These are phyloP conservation scores for Penicillium sp. DNA, from an alignment of 2,329 filamentous ascomycete genomes.

Conservation along the genomic window DNA sequence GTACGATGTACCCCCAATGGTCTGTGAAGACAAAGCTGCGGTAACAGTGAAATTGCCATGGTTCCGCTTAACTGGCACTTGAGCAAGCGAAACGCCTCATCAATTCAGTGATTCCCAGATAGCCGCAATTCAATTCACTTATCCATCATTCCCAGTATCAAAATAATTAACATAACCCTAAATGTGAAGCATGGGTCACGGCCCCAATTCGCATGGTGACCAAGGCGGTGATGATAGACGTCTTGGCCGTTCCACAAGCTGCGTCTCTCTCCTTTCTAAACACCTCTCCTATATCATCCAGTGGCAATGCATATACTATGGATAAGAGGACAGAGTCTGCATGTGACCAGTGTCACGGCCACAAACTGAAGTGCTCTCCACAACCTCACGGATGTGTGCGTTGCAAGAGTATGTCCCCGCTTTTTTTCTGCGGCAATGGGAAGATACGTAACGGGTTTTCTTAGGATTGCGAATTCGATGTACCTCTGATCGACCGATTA, in stretches of 20 bases:
- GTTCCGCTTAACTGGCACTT: background rate
- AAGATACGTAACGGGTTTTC: background rate
- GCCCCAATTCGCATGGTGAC: background rate
- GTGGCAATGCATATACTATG: background rate
- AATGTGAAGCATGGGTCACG: background rate
- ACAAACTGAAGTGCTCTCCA: slow-evolving; percentile 7
- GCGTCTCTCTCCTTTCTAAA: background rate
- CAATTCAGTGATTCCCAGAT: background rate
- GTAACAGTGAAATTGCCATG: too few species aligned
- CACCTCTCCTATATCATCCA: background rate
- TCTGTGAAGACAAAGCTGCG: too few species aligned
- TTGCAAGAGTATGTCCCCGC: slow-evolving; percentile 4
- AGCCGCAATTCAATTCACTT: background rate
- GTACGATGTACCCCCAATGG: too few species aligned
- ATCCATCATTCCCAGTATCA: background rate
- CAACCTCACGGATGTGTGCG: slow-evolving; percentile 4
- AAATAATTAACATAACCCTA: background rate
- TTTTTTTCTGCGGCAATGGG: background rate
- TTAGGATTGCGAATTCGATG: slow-evolving; percentile 4
- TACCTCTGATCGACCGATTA: slow-evolving; percentile 2
- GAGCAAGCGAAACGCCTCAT: background rate
- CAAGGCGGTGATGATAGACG: background rate
- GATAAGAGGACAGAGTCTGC: slow-evolving; percentile 1
- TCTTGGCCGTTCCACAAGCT: background rate
- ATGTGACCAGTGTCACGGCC: slow-evolving; percentile 7